Evolutionary conservation across 768 basidiomycete genomes (phyloP).

Genomic region (Pholiota microspora): DNA sequence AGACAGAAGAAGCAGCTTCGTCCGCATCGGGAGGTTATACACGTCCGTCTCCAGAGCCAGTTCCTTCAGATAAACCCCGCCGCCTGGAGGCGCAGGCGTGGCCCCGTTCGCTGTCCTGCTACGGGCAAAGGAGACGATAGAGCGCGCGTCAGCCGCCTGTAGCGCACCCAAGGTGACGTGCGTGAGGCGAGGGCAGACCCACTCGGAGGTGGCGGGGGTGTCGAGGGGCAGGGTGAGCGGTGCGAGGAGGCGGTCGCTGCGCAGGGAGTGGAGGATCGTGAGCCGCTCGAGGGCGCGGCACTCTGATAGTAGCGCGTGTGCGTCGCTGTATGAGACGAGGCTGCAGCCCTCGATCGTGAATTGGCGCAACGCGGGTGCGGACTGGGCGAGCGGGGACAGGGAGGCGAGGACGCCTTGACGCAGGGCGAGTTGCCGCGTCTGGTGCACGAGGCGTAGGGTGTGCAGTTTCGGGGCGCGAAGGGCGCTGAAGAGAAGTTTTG

Average conservation of each 20-base stretch:
- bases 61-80: constrained; percentile 2
- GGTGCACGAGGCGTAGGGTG: constrained; percentile 12
- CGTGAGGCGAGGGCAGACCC: constrained; percentile 15
- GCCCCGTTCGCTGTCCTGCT: constrained; percentile 4
- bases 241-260: constrained; percentile 11
- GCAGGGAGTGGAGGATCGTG: constrained; percentile 10
- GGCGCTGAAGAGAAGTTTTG: constrained; percentile 14
- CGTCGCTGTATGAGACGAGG: constrained; percentile 9
- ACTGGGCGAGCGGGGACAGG: constrained; percentile 14
- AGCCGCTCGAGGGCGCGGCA: constrained; percentile 11
- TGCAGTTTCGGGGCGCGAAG: constrained; percentile 17
- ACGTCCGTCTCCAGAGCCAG: constrained; percentile 9
- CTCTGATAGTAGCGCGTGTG: constrained; percentile 7
- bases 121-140: constrained; percentile 14
- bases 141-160: constrained; percentile 14
- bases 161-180: constrained; percentile 12
- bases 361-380: constrained; percentile 9
- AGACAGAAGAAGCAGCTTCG: constrained; percentile 9
- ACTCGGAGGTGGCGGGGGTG: neutral
- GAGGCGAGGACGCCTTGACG: constrained; percentile 5
- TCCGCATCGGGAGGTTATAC: constrained; percentile 6
- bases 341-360: constrained; percentile 17
- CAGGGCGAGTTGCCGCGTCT: constrained; percentile 7
- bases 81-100: neutral
- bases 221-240: constrained; percentile 11